Evolutionary conservation across 306 rosid species (phyloP).

Genomic region (Canavalia ensiformis): DNA sequence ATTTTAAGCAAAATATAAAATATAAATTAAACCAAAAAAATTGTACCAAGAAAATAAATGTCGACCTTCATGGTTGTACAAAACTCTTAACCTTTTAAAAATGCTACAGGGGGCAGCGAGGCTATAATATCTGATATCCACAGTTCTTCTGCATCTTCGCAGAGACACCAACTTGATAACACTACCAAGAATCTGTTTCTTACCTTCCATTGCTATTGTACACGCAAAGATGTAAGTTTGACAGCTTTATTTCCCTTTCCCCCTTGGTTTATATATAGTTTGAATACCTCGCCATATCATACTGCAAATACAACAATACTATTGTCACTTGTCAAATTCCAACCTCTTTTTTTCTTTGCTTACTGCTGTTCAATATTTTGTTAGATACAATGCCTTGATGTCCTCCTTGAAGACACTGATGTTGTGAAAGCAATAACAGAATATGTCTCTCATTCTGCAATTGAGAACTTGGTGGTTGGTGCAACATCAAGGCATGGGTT

Average conservation of each 20-base stretch:
- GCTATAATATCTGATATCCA: conserved; percentile 63
- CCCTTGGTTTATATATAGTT: no score
- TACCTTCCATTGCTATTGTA: conserved; percentile 91
- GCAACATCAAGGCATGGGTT: conserved; percentile 85
- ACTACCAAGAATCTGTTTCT: conserved; percentile 68
- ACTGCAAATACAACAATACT: no score
- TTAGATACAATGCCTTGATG: conserved; percentile 90
- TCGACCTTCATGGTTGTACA: no score
- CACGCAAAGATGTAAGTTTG: conserved; percentile 76
- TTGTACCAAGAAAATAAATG: no score
- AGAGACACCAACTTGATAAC: conserved; percentile 63
- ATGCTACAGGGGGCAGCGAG: conserved; percentile 55
- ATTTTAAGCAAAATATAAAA: no score
- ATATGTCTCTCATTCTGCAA: conserved; percentile 82
- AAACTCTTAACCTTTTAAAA: neutral
- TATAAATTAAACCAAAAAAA: no score
- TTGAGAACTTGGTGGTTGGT: conserved; percentile 82
- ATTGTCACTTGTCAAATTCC: no score
- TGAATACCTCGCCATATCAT: no score
- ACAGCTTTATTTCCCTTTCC: no score
- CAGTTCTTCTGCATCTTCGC: conserved; percentile 57
- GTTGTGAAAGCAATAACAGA: conserved; percentile 80
- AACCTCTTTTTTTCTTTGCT: neutral
- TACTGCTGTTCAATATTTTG: neutral
- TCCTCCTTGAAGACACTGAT: conserved; percentile 86